Evolutionary conservation across 371 early-diverging fungal genomes (phyloP).

Genomic region (Mucor circinelloides): DNA sequence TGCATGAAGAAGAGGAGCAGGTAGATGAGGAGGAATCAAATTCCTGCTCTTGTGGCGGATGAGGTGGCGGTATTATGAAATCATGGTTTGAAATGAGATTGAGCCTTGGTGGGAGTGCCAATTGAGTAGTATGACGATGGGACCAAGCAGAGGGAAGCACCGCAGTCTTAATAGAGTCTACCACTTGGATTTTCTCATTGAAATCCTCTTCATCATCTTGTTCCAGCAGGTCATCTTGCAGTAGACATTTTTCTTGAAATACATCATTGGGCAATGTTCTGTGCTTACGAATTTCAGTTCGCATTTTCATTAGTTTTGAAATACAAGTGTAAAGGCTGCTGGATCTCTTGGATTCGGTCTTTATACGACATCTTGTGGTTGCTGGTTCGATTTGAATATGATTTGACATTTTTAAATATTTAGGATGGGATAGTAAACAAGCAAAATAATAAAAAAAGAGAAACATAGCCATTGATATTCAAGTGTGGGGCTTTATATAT

Average conservation of each 20-base stretch:
- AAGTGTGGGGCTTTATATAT: background rate
- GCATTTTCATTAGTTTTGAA: constrained; percentile 12
- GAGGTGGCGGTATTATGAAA: background rate
- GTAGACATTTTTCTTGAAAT: background rate
- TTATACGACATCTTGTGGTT: background rate
- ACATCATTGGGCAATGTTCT: constrained; percentile 2
- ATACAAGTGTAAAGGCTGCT: constrained; percentile 18
- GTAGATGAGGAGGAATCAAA: background rate
- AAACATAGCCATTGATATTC: background rate
- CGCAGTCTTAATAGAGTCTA: background rate
- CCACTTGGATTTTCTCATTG: background rate
- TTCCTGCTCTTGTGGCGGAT: background rate
- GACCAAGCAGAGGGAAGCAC: background rate
- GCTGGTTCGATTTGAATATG: constrained; percentile 1
- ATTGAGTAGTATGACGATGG: constrained; percentile 4
- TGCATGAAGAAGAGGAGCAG: constrained; percentile 3
- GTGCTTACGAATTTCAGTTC: constrained; percentile 13
- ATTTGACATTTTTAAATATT: constrained; percentile 1
- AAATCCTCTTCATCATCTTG: constrained; percentile 1
- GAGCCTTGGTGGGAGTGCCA: constrained; percentile 9
- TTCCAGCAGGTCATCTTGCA: background rate
- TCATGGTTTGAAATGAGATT: background rate
- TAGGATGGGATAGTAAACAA: background rate
- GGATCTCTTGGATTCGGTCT: constrained; percentile 11
- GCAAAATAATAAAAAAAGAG: constrained; percentile 1